phyloP scores from a whole-genome alignment of 352 stramenopile genomes.

The Phytophthora chlamydospora region DNA sequence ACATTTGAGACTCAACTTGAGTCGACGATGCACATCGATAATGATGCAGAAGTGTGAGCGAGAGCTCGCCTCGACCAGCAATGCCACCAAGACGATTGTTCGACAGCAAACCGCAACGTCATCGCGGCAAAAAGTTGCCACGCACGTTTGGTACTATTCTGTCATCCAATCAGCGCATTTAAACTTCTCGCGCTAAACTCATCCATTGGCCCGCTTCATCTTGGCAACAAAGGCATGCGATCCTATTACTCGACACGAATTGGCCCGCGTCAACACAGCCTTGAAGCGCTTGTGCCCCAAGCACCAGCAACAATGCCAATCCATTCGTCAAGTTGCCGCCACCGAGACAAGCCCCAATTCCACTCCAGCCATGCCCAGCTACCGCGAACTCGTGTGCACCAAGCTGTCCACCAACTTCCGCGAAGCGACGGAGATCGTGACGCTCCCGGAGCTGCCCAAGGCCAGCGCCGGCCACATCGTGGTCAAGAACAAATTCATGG shows the following conservation, averaged over 20 bases:
- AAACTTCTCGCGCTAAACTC: constrained; percentile 17
- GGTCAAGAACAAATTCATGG: constrained; percentile 47
- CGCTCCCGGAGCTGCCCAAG: constrained; percentile 26
- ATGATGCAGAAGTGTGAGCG: no score
- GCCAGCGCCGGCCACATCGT: constrained; percentile 34
- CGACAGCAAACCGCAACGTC: constrained; percentile 14
- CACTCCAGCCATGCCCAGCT: constrained; percentile 22
- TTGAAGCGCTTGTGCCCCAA: background rate
- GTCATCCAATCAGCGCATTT: constrained; percentile 7
- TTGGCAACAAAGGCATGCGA: no score
- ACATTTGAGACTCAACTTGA: no score
- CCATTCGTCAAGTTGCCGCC: constrained; percentile 24
- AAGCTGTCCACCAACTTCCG: constrained; percentile 51
- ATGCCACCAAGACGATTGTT: constrained; percentile 9
- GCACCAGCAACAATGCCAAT: background rate
- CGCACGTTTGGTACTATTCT: background rate
- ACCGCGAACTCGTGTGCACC: constrained; percentile 38
- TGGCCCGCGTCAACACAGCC: constrained; percentile 18
- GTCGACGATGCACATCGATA: background rate
- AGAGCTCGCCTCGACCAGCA: background rate
- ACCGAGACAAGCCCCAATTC: constrained; percentile 4
- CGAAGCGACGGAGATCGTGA: constrained; percentile 39
- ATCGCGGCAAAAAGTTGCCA: background rate
- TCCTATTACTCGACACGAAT: constrained; percentile 30
- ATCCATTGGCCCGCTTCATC: no score